Conservation (phyloP, 2,329 filamentous ascomycete genomes). For the Alternaria hordeiaustralica region DNA sequence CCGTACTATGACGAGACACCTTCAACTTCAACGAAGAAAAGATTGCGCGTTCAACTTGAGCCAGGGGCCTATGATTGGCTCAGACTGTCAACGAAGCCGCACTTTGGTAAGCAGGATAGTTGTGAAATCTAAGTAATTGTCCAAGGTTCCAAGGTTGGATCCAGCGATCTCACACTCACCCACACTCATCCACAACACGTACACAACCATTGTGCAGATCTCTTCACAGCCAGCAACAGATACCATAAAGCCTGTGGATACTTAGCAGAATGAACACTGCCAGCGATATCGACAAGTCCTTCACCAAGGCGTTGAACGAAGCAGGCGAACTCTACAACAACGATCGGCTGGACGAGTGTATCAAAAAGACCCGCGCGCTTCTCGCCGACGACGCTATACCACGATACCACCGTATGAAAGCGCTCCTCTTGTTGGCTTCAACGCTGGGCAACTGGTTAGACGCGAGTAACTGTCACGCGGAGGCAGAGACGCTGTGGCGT, state of each 20-base stretch:
- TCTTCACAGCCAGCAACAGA: not conserved
- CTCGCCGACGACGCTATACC: not conserved
- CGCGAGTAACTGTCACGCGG: not conserved
- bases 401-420: not conserved
- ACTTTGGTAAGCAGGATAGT: not conserved
- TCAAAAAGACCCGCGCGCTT: not conserved
- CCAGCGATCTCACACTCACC: not conserved
- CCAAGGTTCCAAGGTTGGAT: not conserved
- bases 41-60: not conserved
- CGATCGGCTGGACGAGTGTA: not conserved
- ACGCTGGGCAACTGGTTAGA: not conserved
- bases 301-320: not conserved
- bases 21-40: not conserved
- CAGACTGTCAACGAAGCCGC: not conserved
- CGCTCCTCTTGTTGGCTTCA: not conserved
- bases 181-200: not conserved
- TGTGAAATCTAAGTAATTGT: too few species aligned
- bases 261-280: not conserved
- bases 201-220: not conserved
- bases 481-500: not conserved
- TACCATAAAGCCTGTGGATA: not conserved
- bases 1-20: not conserved
- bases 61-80: not conserved
- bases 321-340: not conserved
- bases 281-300: not conserved